A percentile compares a stretch with the other conserved stretches of the same genome.
Conservation (phyloP, 148 eudicot species). For the Fallopia convolvulus region DNA sequence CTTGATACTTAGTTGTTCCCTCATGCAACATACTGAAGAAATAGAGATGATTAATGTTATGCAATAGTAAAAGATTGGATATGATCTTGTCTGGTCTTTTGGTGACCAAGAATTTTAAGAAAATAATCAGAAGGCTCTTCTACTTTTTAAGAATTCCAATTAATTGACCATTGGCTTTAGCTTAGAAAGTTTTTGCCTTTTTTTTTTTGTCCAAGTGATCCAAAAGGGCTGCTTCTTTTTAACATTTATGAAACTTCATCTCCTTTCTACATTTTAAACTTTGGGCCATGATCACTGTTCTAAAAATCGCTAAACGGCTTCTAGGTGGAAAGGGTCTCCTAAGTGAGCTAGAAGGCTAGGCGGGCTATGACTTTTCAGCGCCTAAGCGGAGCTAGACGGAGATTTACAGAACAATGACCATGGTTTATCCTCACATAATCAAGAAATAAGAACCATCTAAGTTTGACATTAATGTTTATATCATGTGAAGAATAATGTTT, state of each 20-base stretch:
- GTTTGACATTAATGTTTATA: not conserved
- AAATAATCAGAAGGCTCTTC: not conserved
- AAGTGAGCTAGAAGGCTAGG: no score
- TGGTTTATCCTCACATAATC: not conserved
- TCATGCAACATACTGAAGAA: conserved; percentile 71
- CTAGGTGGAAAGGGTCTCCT: no score
- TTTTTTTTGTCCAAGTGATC: not conserved
- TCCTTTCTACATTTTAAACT: not conserved
- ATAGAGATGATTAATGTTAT: not conserved
- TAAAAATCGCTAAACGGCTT: no score
- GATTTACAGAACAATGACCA: no score
- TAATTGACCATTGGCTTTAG: not conserved
- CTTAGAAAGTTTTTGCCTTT: not conserved
- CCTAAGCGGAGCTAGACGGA: no score
- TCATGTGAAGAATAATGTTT: not conserved
- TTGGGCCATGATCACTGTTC: no score
- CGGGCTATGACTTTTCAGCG: no score
- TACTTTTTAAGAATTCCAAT: not conserved
- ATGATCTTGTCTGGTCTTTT: not conserved
- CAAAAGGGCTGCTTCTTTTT: not conserved
- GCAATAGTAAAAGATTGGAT: not conserved
- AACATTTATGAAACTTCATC: not conserved
- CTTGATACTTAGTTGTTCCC: conserved; percentile 81
- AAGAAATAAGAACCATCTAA: not conserved
- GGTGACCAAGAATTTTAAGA: not conserved